phyloP scores from a whole-genome alignment of 192 early-diverging fungal species.

The Backusella tuberculispora region DNA sequence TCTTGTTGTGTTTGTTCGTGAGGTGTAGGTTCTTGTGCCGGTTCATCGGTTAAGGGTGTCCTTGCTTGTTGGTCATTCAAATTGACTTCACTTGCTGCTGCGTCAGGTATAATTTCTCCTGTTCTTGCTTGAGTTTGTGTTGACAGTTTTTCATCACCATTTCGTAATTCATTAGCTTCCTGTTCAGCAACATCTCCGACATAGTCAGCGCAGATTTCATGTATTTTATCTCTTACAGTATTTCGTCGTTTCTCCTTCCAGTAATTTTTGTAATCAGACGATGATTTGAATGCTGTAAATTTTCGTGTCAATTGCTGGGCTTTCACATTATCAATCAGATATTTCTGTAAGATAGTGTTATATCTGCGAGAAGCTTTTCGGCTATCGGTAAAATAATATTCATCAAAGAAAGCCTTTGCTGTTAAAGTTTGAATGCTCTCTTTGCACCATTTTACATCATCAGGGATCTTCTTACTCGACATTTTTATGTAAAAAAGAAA shows the following conservation, averaged over 20 bases:
- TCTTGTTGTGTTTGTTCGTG: too few species aligned
- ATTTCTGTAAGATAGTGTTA: conserved; percentile 13
- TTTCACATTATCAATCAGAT: conserved; percentile 13
- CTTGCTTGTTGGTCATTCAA: conserved; percentile 9
- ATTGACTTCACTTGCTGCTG: conserved; percentile 19
- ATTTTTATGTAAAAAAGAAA: not conserved
- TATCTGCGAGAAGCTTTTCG: conserved; percentile 4
- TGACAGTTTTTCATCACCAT: conserved; percentile 20
- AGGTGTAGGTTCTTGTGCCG: too few species aligned
- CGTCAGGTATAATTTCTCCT: conserved; percentile 14
- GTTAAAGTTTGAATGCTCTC: not conserved
- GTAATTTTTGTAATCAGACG: conserved; percentile 11
- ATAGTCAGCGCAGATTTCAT: conserved; percentile 21
- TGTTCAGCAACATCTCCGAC: conserved; percentile 19
- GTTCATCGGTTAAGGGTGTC: too few species aligned
- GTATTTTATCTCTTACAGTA: conserved; percentile 16
- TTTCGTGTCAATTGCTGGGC: conserved; percentile 6
- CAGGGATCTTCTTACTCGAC: not conserved
- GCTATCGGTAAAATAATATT: not conserved
- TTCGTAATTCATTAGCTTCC: conserved; percentile 21
- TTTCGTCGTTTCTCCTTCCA: conserved; percentile 18
- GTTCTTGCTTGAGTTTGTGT: conserved; percentile 18
- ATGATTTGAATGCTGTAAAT: conserved; percentile 4
- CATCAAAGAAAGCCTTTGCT: conserved; percentile 2
- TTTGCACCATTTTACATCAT: conserved; percentile 1